A percentile compares a stretch with the other conserved stretches of the same genome.
Conservation (phyloP, 1,284 basidiomycete species). For the Puccinia triticina region DNA sequence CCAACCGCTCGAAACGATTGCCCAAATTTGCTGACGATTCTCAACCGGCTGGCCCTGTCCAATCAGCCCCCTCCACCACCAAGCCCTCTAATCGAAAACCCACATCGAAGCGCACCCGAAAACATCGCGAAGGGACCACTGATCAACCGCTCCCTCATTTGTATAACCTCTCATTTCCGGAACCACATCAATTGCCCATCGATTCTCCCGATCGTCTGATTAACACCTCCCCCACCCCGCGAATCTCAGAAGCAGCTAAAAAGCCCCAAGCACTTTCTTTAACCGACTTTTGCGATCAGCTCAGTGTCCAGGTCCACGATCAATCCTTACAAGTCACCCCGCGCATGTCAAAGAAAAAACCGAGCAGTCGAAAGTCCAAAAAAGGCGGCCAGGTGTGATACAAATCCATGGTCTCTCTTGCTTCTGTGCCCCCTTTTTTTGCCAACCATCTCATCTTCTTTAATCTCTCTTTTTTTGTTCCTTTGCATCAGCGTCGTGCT, state of each 20-base stretch:
- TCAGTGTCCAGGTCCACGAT: background rate
- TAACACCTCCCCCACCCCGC: background rate
- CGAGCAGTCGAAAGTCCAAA: conserved; percentile 2
- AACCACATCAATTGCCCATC: background rate
- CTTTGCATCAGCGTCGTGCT: conserved; percentile 13
- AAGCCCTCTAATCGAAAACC: background rate
- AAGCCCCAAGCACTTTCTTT: conserved; percentile 1
- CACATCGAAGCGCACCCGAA: background rate
- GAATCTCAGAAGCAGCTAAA: background rate
- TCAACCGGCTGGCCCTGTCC: background rate
- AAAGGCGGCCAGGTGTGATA: conserved; percentile 1
- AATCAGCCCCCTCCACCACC: background rate
- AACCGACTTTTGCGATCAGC: conserved; percentile 24
- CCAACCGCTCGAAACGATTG: background rate
- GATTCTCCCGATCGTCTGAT: background rate
- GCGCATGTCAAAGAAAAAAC: conserved; percentile 10
- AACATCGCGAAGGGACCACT: background rate
- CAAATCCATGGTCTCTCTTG: background rate
- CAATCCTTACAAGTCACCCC: background rate
- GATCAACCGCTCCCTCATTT: background rate
- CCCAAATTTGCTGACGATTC: background rate
- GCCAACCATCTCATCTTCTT: background rate
- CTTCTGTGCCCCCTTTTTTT: conserved; percentile 1
- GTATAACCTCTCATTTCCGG: background rate
- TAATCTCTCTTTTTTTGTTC: background rate